These are phyloP conservation scores for Ophiostoma pallidulum DNA, from an alignment of 2,329 filamentous ascomycete species.

Conservation along the genomic window DNA sequence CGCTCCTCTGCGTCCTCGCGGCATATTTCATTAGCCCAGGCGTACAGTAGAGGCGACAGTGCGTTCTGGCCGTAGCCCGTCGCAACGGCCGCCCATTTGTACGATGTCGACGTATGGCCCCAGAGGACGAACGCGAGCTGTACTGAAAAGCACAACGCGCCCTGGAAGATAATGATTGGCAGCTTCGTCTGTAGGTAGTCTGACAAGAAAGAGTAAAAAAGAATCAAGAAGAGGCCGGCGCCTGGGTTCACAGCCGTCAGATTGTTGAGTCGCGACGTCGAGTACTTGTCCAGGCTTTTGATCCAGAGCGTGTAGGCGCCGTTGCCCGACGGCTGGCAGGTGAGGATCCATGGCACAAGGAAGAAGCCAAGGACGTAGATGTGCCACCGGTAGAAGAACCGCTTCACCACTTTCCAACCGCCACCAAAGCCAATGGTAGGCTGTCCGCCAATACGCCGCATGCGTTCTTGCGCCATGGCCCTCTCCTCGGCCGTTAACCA, in stretches of 20 bases:
- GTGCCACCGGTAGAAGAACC: constrained; percentile 21
- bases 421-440: constrained; percentile 8
- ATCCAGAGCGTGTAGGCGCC: constrained; percentile 49
- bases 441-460: constrained; percentile 31
- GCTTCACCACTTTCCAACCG: constrained; percentile 5
- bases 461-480: constrained; percentile 33
- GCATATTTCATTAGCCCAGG: constrained; percentile 19
- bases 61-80: constrained; percentile 10
- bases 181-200: constrained; percentile 8
- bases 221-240: constrained; percentile 3
- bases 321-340: constrained; percentile 39
- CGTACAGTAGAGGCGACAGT: constrained; percentile 2
- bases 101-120: neutral
- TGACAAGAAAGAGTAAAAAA: constrained; percentile 5
- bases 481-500: constrained; percentile 33
- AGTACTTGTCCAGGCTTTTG: constrained; percentile 33
- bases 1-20: constrained; percentile 18
- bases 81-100: constrained; percentile 9
- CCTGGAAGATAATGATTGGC: constrained; percentile 6
- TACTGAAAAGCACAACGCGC: constrained; percentile 1
- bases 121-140: constrained; percentile 8
- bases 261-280: constrained; percentile 5
- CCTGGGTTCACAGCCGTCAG: constrained; percentile 9
- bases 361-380: constrained; percentile 28
- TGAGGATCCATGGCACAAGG: constrained; percentile 26